Evolutionary conservation across 345 rosid genomes (phyloP).

Genomic region (Eucalyptus pauciflora): DNA sequence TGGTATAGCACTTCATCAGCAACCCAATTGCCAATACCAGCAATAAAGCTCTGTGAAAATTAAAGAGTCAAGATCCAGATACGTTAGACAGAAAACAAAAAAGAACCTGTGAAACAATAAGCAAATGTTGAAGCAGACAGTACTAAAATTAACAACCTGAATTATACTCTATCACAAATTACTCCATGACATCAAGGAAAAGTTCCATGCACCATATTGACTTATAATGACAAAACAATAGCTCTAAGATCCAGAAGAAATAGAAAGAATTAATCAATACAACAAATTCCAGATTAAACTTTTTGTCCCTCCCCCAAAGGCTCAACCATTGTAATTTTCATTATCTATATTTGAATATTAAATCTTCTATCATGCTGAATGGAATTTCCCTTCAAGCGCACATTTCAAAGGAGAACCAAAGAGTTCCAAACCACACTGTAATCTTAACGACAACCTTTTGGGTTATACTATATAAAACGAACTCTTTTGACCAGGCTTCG

Average conservation of each 20-base stretch:
- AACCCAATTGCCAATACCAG: constrained; percentile 96
- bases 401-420: neutral
- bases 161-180: neutral
- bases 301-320: neutral
- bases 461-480: neutral
- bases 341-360: neutral
- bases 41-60: constrained; percentile 60
- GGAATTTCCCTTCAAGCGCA: neutral
- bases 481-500: neutral
- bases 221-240: neutral
- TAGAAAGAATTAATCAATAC: neutral
- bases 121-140: neutral
- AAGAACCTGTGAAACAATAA: neutral
- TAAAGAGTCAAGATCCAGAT: neutral
- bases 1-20: constrained; percentile 97
- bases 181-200: neutral
- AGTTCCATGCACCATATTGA: neutral
- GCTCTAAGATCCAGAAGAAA: neutral
- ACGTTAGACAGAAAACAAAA: neutral
- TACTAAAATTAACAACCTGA: neutral
- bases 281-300: neutral
- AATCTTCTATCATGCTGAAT: neutral
- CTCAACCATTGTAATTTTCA: neutral
- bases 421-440: neutral
- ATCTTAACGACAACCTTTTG: neutral